Evolutionary conservation across 176 grass and related monocot genomes (phyloP), one percentile per base, ranked within the genome.

Genomic region (Bothriochloa decipiens): DNA sequence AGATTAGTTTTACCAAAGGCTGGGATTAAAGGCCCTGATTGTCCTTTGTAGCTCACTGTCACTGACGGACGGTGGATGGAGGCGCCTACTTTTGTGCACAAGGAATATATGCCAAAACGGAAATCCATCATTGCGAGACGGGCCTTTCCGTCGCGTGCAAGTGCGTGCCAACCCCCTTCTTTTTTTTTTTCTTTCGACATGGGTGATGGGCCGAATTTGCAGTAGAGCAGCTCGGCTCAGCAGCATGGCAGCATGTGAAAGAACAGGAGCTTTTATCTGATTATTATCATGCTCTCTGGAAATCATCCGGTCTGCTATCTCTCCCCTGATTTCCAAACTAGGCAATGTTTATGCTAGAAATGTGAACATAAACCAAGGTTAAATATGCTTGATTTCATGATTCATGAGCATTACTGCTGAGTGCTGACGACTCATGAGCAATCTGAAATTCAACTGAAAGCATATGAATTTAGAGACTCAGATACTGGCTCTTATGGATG

Each of bases 91-190:
- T 87, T 90, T 80, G 84, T 9, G 22, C 1, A 35, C 36, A 50
- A 33, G 62, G 71, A 90, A 90, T 90, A 90, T 87, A 84, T 91
- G 89, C 89, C 68, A 74, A 83, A 87, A 90, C 49, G 68, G 80
- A 66, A 55, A 79, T 39, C 81, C 80, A 91, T 91, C 89, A 83
- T 87, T 87, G 49, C 85, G 61, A 26, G 75, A 50, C 89, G 80
- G 89, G 62, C 81, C 84, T 91, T 87, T 84, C 76, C 57, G 79
- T 63, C 62, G 66, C 83, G 42, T 78, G 84, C 80, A 75, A 83
- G 10, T 83, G 71, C 87, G 87, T 76, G 88, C 84, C 12, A 16
- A 14, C 68, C 1, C 12, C 23, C 72, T 17, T 28, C 40, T 27
- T 35, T 20, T 27, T 18, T 18, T 64, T n/a, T 62, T 66, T 81